Evolutionary conservation across 2,329 filamentous ascomycete species (phyloP).

Genomic region (Onygena corvina): DNA sequence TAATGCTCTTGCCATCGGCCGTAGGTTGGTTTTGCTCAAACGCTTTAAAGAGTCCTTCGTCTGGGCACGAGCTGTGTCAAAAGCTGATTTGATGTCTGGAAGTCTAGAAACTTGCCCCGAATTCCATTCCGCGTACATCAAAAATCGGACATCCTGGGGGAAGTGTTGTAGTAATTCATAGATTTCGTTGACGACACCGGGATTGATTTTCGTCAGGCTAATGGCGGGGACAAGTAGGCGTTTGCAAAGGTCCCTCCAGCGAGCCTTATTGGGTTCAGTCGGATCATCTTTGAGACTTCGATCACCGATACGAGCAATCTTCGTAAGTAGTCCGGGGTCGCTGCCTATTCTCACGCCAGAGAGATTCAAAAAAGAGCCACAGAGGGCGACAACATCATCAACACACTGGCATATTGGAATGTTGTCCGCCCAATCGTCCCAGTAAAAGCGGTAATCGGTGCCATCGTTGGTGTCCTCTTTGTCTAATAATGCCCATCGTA

Average conservation of each 20-base stretch:
- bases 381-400: slow-evolving; percentile 81
- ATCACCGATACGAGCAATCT: slow-evolving; percentile 72
- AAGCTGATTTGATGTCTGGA: slow-evolving; percentile 66
- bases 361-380: slow-evolving; percentile 69
- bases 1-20: slow-evolving; percentile 72
- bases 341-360: slow-evolving; percentile 83
- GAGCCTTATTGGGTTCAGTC: slow-evolving; percentile 56
- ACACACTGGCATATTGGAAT: slow-evolving; percentile 81
- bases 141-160: slow-evolving; percentile 64
- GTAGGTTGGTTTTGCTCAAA: slow-evolving; percentile 74
- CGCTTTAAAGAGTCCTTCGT: slow-evolving; percentile 80
- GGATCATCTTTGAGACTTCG: slow-evolving; percentile 59
- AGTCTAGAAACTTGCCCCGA: slow-evolving; percentile 63
- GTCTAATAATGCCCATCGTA: slow-evolving; percentile 78
- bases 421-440: slow-evolving; percentile 93
- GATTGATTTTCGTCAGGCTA: slow-evolving; percentile 74
- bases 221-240: slow-evolving; percentile 77
- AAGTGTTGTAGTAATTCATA: slow-evolving; percentile 73
- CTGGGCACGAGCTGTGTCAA: slow-evolving; percentile 62
- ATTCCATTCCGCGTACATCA: slow-evolving; percentile 90
- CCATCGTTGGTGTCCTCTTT: slow-evolving; percentile 62
- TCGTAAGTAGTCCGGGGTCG: slow-evolving; percentile 64
- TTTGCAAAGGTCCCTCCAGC: slow-evolving; percentile 77
- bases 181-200: slow-evolving; percentile 71
- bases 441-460: slow-evolving; percentile 78